phyloP scores from a whole-genome alignment of 441 rosid species.

The Bocquillonia castaneifolia region DNA sequence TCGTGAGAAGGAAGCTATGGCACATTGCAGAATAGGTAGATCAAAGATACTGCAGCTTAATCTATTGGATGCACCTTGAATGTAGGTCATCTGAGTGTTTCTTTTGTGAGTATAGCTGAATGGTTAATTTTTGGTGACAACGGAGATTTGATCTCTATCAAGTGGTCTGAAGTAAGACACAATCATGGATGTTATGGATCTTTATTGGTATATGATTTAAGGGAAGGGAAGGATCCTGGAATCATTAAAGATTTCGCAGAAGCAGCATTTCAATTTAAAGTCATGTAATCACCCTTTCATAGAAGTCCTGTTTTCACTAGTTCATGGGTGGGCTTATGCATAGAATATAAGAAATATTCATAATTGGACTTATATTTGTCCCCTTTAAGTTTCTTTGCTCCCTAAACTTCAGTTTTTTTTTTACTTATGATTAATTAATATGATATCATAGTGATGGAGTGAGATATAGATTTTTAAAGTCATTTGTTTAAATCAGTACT shows the following conservation, averaged over 20 bases:
- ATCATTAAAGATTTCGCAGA: not conserved
- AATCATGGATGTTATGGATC: not conserved
- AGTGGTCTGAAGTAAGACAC: not conserved
- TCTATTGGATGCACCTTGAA: not conserved
- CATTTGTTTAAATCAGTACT: not conserved
- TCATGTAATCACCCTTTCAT: not conserved
- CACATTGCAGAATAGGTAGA: not conserved
- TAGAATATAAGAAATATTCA: not conserved
- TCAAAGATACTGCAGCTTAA: not conserved
- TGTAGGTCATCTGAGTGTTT: not conserved
- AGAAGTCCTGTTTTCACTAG: not conserved
- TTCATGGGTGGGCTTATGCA: constrained; percentile 1
- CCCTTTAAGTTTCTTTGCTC: not conserved
- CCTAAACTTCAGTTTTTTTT: not conserved
- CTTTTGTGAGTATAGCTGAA: not conserved
- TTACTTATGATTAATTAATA: not conserved
- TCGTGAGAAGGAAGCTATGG: not conserved
- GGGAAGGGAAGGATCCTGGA: not conserved
- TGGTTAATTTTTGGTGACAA: not conserved
- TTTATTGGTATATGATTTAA: not conserved
- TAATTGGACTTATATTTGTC: not conserved
- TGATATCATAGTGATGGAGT: not conserved
- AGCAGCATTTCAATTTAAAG: not conserved
- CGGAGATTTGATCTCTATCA: not conserved
- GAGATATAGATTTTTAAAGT: not conserved